Conservation (phyloP, 2,329 filamentous ascomycete species). For the Aspergillus versicolor region DNA sequence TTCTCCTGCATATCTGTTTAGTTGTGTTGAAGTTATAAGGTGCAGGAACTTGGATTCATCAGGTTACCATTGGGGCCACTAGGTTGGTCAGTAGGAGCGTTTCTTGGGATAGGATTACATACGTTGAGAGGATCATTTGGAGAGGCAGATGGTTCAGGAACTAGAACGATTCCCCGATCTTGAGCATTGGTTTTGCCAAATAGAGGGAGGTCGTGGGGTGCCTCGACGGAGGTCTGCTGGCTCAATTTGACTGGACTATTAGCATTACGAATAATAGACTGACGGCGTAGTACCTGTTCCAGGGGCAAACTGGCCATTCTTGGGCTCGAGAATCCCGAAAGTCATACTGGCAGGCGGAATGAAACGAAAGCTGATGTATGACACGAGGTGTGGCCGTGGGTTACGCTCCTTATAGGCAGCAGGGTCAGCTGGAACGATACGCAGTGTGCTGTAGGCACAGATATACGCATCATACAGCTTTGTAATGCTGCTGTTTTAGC, state of each 20-base stretch:
- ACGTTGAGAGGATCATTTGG: not conserved
- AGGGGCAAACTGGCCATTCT: not conserved
- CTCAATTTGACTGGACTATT: not conserved
- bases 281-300: not conserved
- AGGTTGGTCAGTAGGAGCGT: not conserved
- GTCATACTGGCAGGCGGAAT: not conserved
- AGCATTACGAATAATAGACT: not conserved
- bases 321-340: not conserved
- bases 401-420: too few relatives aligned
- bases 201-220: too few relatives aligned
- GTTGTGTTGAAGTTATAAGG: too few relatives aligned
- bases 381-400: too few relatives aligned
- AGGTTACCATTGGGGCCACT: not conserved
- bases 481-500: too few relatives aligned
- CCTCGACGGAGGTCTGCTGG: not conserved
- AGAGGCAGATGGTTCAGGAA: not conserved
- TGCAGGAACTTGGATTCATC: not conserved
- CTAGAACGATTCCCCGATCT: not conserved
- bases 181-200: too few relatives aligned
- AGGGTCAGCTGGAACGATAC: too few relatives aligned
- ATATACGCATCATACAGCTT: too few relatives aligned
- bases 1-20: not conserved
- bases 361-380: too few relatives aligned
- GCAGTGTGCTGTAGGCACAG: too few relatives aligned
- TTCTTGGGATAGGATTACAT: not conserved